phyloP scores from a whole-genome alignment of 106 monocot species.

The Phalaenopsis aphrodite region DNA sequence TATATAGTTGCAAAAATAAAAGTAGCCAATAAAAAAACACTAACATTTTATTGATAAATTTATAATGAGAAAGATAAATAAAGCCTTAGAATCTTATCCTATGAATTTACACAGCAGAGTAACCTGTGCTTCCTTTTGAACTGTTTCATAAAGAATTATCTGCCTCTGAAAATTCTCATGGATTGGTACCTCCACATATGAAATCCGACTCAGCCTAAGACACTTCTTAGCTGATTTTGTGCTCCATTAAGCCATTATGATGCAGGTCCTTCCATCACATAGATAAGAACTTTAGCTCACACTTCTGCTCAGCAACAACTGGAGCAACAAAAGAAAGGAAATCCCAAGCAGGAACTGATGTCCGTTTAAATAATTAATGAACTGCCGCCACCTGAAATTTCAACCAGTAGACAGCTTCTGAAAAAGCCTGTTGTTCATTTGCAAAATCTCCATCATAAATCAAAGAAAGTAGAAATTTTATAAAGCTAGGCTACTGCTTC shows the following conservation, averaged over 20 bases:
- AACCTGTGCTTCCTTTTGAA: too few relatives aligned
- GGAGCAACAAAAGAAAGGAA: constrained; percentile 34
- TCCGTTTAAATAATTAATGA: constrained; percentile 26
- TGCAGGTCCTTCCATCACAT: too few relatives aligned
- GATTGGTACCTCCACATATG: background rate
- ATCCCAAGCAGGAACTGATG: constrained; percentile 38
- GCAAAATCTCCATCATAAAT: constrained; percentile 38
- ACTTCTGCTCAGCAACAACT: constrained; percentile 38
- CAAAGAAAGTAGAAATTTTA: too few relatives aligned
- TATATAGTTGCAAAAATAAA: too few relatives aligned
- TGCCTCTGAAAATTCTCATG: background rate
- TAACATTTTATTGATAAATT: too few relatives aligned
- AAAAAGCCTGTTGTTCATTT: constrained; percentile 67
- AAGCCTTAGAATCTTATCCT: too few relatives aligned
- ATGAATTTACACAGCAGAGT: too few relatives aligned
- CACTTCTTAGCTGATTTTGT: background rate
- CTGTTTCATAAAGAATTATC: background rate
- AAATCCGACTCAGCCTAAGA: background rate
- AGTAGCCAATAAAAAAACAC: too few relatives aligned
- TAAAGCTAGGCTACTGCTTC: too few relatives aligned
- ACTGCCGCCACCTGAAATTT: constrained; percentile 75
- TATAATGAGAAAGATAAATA: too few relatives aligned
- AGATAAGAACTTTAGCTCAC: constrained; percentile 5
- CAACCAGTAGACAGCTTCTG: constrained; percentile 84
- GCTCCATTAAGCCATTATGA: background rate